These are phyloP conservation scores for Boletus sp. DNA, from an alignment of 1,284 basidiomycete species.

Conservation along the genomic window DNA sequence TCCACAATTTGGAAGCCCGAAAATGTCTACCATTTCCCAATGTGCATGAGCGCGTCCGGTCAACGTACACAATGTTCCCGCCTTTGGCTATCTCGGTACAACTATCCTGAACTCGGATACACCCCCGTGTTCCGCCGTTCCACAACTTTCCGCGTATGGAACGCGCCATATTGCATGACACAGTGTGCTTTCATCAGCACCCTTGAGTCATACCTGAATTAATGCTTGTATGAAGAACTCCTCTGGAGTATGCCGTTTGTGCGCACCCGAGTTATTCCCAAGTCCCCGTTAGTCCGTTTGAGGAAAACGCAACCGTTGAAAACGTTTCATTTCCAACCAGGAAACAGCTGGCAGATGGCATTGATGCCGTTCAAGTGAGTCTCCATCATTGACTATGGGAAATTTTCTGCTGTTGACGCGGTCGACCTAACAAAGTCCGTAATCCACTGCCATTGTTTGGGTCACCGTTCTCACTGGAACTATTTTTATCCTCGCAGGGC, in stretches of 20 bases:
- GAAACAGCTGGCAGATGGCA: constrained; percentile 8
- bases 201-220: constrained; percentile 13
- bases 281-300: constrained; percentile 16
- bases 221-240: constrained; percentile 15
- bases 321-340: constrained; percentile 6
- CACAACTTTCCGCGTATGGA: constrained; percentile 18
- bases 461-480: constrained; percentile 23
- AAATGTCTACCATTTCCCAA: constrained; percentile 21
- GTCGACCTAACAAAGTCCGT: constrained; percentile 25
- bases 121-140: constrained; percentile 23
- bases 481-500: constrained; percentile 21
- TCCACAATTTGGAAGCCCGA: constrained; percentile 11
- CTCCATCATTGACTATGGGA: constrained; percentile 21
- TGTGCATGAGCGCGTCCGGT: constrained; percentile 16
- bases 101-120: constrained; percentile 16
- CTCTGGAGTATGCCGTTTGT: neutral
- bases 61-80: constrained; percentile 19
- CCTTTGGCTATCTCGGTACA: constrained; percentile 25
- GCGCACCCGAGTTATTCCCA: constrained; percentile 15
- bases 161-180: constrained; percentile 21
- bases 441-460: constrained; percentile 5
- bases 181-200: constrained; percentile 12
- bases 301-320: constrained; percentile 6
- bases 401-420: constrained; percentile 21
- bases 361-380: constrained; percentile 4